phyloP scores from a whole-genome alignment of 2,329 filamentous ascomycete genomes.

The Dothistroma pini region DNA sequence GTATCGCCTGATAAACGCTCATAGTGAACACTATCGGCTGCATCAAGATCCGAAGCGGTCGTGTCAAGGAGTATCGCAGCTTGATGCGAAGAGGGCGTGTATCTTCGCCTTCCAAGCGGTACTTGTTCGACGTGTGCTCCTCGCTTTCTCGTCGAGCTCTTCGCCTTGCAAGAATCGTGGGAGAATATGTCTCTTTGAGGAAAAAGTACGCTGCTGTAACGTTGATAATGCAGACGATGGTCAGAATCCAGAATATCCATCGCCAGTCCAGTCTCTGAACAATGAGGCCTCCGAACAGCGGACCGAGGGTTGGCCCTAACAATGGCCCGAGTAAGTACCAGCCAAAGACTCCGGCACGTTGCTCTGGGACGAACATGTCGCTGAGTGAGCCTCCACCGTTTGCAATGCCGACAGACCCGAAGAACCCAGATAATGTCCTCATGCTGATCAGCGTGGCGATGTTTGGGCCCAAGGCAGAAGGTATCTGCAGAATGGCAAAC shows the following conservation, averaged over 20 bases:
- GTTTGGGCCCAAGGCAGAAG: constrained; percentile 47
- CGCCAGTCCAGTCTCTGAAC: constrained; percentile 10
- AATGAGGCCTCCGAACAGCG: constrained; percentile 37
- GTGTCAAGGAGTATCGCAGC: constrained; percentile 37
- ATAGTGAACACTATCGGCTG: constrained; percentile 48
- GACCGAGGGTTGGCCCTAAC: constrained; percentile 41
- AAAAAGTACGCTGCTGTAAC: constrained; percentile 44
- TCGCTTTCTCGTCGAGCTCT: constrained; percentile 37
- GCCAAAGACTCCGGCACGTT: constrained; percentile 46
- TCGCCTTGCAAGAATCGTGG: constrained; percentile 38
- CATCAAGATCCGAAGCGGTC: constrained; percentile 42
- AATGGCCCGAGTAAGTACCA: constrained; percentile 46
- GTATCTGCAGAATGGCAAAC: constrained; percentile 48
- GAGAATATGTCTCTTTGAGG: constrained; percentile 45
- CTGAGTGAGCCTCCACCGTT: constrained; percentile 52
- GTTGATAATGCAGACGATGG: constrained; percentile 42
- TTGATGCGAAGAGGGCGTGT: constrained; percentile 37
- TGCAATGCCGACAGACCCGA: constrained; percentile 49
- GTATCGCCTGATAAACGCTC: constrained; percentile 45
- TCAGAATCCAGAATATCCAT: constrained; percentile 45
- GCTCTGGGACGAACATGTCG: constrained; percentile 49
- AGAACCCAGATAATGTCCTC: constrained; percentile 48
- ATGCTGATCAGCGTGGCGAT: constrained; percentile 44
- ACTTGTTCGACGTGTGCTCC: constrained; percentile 37
- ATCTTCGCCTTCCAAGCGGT: constrained; percentile 44